phyloP scores from a whole-genome alignment of 352 stramenopile species.

The Pythium myriotylum region DNA sequence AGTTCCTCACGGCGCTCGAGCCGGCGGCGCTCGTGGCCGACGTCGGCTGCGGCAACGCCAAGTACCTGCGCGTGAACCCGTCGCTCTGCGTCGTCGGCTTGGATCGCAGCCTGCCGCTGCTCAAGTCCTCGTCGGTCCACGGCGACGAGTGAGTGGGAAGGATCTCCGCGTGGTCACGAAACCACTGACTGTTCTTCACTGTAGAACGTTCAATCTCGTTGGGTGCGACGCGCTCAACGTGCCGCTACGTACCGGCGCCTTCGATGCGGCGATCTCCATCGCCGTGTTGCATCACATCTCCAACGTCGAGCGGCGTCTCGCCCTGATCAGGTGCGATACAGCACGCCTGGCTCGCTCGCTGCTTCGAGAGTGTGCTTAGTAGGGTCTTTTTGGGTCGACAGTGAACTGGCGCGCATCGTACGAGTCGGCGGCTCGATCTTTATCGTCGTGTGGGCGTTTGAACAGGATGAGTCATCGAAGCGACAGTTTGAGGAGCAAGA shows the following conservation, averaged over 20 bases:
- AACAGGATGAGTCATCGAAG: constrained; percentile 81
- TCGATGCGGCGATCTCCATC: constrained; percentile 84
- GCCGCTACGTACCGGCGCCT: constrained; percentile 53
- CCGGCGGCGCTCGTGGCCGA: constrained; percentile 66
- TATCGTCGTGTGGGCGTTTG: constrained; percentile 82
- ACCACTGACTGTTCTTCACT: no score
- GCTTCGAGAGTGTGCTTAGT: no score
- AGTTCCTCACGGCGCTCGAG: constrained; percentile 55
- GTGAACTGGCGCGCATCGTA: constrained; percentile 71
- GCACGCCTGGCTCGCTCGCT: no score
- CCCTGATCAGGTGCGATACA: constrained; percentile 54
- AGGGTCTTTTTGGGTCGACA: constrained; percentile 22
- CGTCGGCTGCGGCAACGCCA: constrained; percentile 83
- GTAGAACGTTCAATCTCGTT: constrained; percentile 61
- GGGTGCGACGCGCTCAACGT: constrained; percentile 71
- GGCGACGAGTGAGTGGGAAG: constrained; percentile 36
- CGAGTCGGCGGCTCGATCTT: constrained; percentile 54
- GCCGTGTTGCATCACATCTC: constrained; percentile 87
- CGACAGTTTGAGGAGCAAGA: constrained; percentile 76
- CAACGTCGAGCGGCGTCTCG: constrained; percentile 66
- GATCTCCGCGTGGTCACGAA: neutral
- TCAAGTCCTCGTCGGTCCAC: constrained; percentile 43
- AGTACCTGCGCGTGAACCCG: constrained; percentile 73
- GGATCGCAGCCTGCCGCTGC: constrained; percentile 78
- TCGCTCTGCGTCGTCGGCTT: constrained; percentile 66